These are phyloP conservation scores for Marasmius fiardii DNA, from an alignment of 1,284 basidiomycete genomes.

Conservation along the genomic window DNA sequence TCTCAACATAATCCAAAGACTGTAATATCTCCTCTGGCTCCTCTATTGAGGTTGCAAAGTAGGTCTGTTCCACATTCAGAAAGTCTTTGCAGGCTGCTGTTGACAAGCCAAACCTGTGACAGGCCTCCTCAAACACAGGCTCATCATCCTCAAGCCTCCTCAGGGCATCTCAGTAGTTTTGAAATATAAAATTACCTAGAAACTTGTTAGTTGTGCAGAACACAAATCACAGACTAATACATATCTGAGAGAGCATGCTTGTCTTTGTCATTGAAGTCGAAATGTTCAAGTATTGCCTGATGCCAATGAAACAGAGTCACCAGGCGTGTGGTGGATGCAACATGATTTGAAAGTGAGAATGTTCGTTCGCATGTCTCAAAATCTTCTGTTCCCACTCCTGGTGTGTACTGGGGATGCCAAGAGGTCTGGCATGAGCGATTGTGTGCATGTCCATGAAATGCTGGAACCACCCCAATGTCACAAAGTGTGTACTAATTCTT, in stretches of 20 bases:
- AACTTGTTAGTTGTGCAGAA: not conserved
- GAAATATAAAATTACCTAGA: not conserved
- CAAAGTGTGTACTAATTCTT: too few species aligned
- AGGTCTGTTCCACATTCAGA: conserved; percentile 17
- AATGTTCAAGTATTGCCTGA: conserved; percentile 21
- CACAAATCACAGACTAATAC: not conserved
- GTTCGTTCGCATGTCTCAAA: conserved; percentile 29
- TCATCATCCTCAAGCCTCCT: conserved; percentile 15
- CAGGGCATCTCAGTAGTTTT: conserved; percentile 22
- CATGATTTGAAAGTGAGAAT: conserved; percentile 27
- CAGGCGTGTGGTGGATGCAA: conserved; percentile 21
- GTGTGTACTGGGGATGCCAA: conserved; percentile 26
- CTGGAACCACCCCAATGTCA: conserved; percentile 19
- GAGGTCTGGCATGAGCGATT: conserved; percentile 27
- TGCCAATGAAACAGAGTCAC: conserved; percentile 24
- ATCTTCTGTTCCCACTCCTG: conserved; percentile 31
- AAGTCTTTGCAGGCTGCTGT: conserved; percentile 19
- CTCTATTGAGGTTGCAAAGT: conserved; percentile 15
- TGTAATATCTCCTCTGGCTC: conserved; percentile 14
- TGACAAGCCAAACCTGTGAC: conserved; percentile 1
- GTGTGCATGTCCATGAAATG: conserved; percentile 33
- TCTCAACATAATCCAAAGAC: conserved; percentile 19
- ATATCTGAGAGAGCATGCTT: conserved; percentile 17
- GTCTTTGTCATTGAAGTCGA: conserved; percentile 18
- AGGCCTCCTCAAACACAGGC: not conserved